Base-by-base conservation (phyloP, 2,329 filamentous ascomycete species). In the Penicillium sp. region DNA sequence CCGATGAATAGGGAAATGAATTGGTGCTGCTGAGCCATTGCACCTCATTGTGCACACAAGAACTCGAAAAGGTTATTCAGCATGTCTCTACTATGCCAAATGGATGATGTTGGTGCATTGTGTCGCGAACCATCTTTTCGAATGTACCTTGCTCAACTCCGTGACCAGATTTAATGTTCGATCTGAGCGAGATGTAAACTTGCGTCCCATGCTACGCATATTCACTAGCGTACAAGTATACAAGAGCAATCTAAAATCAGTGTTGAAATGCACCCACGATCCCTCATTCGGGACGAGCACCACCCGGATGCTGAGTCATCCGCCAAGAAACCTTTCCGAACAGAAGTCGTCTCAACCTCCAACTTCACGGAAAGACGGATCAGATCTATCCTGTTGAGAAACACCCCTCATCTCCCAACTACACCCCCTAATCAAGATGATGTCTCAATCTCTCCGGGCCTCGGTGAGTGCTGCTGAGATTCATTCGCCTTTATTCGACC, bases 391-490 rank as follows among this genome's bases (percentile, higher is more conserved):
- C 49, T 60, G 50, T 58, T 48, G 59, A 62, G 61, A 60, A 64
- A 61, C 52, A 56, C 58, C 55, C 57, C 61, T 56, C 55, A 52
- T 53, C 57, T 61, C 59, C 67, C 67, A 64, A 63, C 61, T 50
- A 63, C 60, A 60, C 61, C 54, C 54, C 54, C 48, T 54, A 67
- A 65, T 67, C 70, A 74, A 64, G 73, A 84, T 84, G 82, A 77
- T 85, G 76, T 81, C 80, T 70, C 81, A 84, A 74, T 81, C 83
- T 72, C 75, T 85, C 75, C 81, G 82, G 77, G 79, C 81, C 69
- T 83, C 82, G 73, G 83, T 86, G 77, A 68, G 79, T 67, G 5
- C 36, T 44, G 53, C 52, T 40, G 32, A 36, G 10, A 36, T 31
- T 51, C 43, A 18, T 36, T 39, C 21, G 53, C 48, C 40, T 8